Conservation (phyloP, 495 filamentous ascomycete species). For the Aspergillus haitiensis region DNA sequence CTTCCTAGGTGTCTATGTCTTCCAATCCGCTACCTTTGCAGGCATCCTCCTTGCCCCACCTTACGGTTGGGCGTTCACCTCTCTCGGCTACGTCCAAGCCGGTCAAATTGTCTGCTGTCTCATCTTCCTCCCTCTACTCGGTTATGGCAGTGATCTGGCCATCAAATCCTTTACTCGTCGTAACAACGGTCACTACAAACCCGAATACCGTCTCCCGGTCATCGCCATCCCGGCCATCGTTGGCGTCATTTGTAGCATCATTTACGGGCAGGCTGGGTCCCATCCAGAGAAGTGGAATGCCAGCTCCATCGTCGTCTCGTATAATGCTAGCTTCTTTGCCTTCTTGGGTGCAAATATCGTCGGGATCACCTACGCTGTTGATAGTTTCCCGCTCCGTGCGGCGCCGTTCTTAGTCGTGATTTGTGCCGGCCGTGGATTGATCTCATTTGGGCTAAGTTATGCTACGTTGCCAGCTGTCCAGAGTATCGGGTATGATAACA, state of each 20-base stretch:
- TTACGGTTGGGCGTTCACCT: conserved; percentile 20
- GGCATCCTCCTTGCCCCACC: conserved; percentile 23
- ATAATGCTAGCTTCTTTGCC: conserved; percentile 30
- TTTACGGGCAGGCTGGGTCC: conserved; percentile 27
- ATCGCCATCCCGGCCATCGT: conserved; percentile 25
- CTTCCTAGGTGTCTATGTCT: conserved; percentile 28
- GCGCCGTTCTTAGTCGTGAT: conserved; percentile 29
- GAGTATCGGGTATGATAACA: conserved; percentile 10
- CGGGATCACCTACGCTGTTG: conserved; percentile 30
- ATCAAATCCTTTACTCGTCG: conserved; percentile 18
- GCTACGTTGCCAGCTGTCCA: conserved; percentile 4
- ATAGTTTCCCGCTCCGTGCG: conserved; percentile 28
- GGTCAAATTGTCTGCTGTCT: conserved; percentile 28
- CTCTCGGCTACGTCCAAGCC: conserved; percentile 29
- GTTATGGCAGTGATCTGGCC: conserved; percentile 27
- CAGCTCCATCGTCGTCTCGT: conserved; percentile 20
- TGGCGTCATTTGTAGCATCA: conserved; percentile 23
- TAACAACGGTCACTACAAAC: conserved; percentile 23
- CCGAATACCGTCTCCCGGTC: conserved; percentile 27
- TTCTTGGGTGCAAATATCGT: conserved; percentile 29
- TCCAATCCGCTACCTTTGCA: conserved; percentile 24
- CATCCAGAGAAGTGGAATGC: conserved; percentile 22
- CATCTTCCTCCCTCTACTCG: conserved; percentile 28
- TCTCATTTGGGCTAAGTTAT: conserved; percentile 33
- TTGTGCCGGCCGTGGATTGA: conserved; percentile 28